Evolutionary conservation across 2,329 filamentous ascomycete species (phyloP), one percentile per base, ranked within the genome.

Genomic region (Scedosporium apiospermum): DNA sequence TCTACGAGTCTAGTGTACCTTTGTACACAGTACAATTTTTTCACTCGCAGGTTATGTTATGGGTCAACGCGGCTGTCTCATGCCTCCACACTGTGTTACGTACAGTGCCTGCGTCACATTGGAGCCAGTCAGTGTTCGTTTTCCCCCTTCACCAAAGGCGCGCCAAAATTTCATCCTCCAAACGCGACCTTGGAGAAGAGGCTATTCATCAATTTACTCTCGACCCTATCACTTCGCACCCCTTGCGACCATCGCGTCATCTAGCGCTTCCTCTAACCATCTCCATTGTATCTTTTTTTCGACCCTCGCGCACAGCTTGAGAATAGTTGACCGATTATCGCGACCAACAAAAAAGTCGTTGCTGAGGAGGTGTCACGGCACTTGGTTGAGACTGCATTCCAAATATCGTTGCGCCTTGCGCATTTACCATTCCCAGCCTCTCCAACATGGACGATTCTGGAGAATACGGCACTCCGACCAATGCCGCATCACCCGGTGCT

Each of bases 401-500:
- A 18, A 51, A 51, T 23, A 51, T 23, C 16, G 46, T 51, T 51
- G n/a, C 46, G n/a, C 46, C n/a, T 18, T 23, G 21, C 46, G n/a
- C 46, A 23, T 23, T 4, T 61, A 67, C 67, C 68, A 66, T 57
- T 63, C 59, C 62, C 64, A 58, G 12, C 65, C 64, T 68, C 65
- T 66, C 69, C 71, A 76, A 71, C 62, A 88, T 88, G 85, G 85
- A 87, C 65, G 83, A 83, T 67, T 77, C 80, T 65, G 74, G 79
- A 68, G 82, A 75, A 67, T 85, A 83, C 68, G 84, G 79, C 72
- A 86, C 83, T 65, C 80, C 84, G 58, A 78, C 76, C 67, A 82
- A 81, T 69, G 81, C 76, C 68, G 79, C 78, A 66, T 85, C 84
- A 57, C 83, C 84, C 46, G 76, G 77, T 65, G 80, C 78, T 70